Conservation (phyloP, 805 yeast species). For the Blastobotrys chiropterorum region DNA sequence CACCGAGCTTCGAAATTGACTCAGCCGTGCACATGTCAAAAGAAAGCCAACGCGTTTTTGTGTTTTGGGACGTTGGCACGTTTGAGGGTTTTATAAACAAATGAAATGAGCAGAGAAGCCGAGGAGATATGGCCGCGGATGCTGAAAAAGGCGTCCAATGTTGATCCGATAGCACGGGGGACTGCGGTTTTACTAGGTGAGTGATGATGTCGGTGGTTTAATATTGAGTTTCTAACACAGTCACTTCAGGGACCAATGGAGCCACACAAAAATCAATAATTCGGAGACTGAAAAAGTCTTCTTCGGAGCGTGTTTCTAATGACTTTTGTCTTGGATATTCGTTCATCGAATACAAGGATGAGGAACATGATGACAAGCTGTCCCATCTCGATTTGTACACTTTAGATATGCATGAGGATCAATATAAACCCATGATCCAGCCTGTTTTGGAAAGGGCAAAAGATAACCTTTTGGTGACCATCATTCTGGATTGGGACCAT, state of each 20-base stretch:
- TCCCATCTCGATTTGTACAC: slow-evolving; percentile 19
- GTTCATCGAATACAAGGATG: slow-evolving; percentile 23
- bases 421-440: slow-evolving; percentile 8
- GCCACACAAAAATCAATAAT: not conserved
- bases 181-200: slow-evolving; percentile 6
- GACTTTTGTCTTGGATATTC: slow-evolving; percentile 24
- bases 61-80: not conserved
- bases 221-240: not conserved
- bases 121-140: slow-evolving; percentile 9
- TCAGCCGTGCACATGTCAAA: no score
- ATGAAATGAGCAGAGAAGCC: not conserved
- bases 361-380: slow-evolving; percentile 20
- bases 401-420: slow-evolving; percentile 10
- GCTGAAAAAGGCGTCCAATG: slow-evolving; percentile 8
- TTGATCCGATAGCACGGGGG: slow-evolving; percentile 5
- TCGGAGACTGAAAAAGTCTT: not conserved
- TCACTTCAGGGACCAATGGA: slow-evolving; percentile 1
- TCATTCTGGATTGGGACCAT: slow-evolving; percentile 15
- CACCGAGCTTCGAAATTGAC: no score
- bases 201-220: no score
- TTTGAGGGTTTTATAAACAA: not conserved
- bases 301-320: slow-evolving; percentile 10
- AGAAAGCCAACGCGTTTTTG: not conserved
- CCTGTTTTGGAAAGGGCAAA: slow-evolving; percentile 13
- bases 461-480: slow-evolving; percentile 7